A percentile compares a stretch with the other conserved stretches of the same genome.
phyloP scores from a whole-genome alignment of 345 rosid species.

The Rhodamnia argentea region DNA sequence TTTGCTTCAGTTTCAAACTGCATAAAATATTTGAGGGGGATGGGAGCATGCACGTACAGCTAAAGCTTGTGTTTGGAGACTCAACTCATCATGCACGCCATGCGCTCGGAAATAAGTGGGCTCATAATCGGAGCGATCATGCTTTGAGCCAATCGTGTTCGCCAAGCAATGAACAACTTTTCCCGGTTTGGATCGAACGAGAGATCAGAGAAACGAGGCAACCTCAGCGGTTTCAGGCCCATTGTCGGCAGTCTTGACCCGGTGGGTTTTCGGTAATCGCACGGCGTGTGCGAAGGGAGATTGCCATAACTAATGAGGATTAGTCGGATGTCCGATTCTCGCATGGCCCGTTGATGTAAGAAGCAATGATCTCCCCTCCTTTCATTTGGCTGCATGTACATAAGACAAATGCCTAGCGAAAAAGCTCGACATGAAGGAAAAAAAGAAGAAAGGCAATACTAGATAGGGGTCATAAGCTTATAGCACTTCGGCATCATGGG shows the following conservation, averaged over 20 bases:
- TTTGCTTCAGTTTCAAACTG: neutral
- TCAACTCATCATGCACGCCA: neutral
- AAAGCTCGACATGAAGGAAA: too few species aligned
- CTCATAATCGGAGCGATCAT: neutral
- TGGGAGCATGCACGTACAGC: neutral
- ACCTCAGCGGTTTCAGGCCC: rapidly evolving
- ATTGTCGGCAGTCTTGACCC: rapidly evolving
- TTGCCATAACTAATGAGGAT: neutral
- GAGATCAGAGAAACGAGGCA: neutral
- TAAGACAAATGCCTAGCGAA: neutral
- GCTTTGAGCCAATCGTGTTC: neutral
- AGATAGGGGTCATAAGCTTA: neutral
- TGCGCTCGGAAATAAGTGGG: neutral
- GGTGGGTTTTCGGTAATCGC: neutral
- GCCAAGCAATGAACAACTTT: neutral
- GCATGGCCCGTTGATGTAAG: neutral
- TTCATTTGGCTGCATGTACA: neutral
- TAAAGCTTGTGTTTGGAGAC: neutral
- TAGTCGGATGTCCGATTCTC: neutral
- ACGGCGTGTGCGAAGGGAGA: too few species aligned
- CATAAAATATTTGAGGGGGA: neutral
- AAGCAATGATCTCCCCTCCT: neutral
- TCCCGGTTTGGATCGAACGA: neutral
- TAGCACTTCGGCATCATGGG: neutral
- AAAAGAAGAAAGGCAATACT: neutral